A percentile compares a stretch with the other conserved stretches of the same genome.
These are phyloP conservation scores for Hymenoscyphus fraxineus DNA, from an alignment of 2,329 filamentous ascomycete species.

Conservation along the genomic window DNA sequence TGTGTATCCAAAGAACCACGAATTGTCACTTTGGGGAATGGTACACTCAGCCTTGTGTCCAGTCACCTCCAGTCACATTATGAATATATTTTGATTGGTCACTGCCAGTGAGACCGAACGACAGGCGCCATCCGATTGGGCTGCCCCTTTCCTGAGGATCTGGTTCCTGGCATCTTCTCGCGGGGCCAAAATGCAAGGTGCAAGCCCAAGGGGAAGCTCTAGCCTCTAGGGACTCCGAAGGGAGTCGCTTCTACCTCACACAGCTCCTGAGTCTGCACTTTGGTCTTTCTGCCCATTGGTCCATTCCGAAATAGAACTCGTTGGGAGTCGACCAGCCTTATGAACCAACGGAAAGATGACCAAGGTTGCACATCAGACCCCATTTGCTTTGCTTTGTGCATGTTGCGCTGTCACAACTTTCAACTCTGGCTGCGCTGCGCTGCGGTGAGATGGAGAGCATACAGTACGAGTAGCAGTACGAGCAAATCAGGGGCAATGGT, in stretches of 20 bases:
- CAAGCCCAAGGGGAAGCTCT: background rate
- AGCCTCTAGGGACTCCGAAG: no score
- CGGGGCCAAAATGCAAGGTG: background rate
- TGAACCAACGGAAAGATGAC: background rate
- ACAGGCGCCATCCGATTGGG: background rate
- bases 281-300: background rate
- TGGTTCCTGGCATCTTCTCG: background rate
- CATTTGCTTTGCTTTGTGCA: background rate
- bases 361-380: background rate
- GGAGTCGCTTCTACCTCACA: no score
- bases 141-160: background rate
- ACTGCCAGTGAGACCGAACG: background rate
- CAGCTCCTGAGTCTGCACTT: no score
- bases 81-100: background rate
- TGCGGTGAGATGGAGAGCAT: background rate
- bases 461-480: background rate
- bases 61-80: no score
- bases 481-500: background rate
- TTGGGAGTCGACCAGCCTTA: background rate
- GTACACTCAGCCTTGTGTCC: no score
- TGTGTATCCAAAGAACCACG: no score
- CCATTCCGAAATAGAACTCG: conserved; percentile 8
- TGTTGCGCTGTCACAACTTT: background rate
- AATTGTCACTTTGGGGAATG: no score
- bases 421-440: background rate